Conservation (phyloP, 352 stramenopile species). For the Phytopythium helicoides region DNA sequence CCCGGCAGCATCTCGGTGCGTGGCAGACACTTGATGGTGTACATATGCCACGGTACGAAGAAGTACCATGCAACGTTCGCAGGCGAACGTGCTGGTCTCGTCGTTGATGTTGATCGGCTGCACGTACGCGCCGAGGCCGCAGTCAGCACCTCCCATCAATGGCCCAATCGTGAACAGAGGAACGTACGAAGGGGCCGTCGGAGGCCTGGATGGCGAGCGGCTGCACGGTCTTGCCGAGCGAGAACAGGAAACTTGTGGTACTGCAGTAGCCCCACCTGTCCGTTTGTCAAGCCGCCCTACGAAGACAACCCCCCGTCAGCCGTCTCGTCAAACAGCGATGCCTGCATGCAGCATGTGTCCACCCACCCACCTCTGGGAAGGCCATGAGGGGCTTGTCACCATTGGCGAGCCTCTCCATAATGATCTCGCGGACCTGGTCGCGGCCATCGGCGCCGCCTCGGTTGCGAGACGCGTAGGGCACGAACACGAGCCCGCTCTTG, state of each 20-base stretch:
- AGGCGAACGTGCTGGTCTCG: slow-evolving; percentile 69
- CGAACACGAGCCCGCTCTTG: slow-evolving; percentile 63
- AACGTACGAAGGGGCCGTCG: slow-evolving; percentile 64
- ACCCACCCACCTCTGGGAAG: slow-evolving; percentile 49
- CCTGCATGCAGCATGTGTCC: background rate
- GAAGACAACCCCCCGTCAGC: background rate
- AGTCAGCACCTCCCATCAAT: background rate
- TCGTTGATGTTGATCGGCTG: slow-evolving; percentile 78
- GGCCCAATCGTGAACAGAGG: background rate
- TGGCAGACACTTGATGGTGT: slow-evolving; percentile 54
- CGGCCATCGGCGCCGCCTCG: slow-evolving; percentile 46
- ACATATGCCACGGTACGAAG: slow-evolving; percentile 69
- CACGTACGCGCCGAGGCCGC: slow-evolving; percentile 2
- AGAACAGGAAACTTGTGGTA: slow-evolving; percentile 84
- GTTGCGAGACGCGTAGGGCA: slow-evolving; percentile 61
- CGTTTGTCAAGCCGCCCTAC: slow-evolving; percentile 65
- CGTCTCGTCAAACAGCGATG: background rate
- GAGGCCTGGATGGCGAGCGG: slow-evolving; percentile 58
- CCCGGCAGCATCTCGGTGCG: slow-evolving; percentile 23
- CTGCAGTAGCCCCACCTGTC: slow-evolving; percentile 56
- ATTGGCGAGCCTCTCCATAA: slow-evolving; percentile 48
- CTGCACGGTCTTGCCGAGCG: slow-evolving; percentile 56
- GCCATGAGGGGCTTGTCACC: slow-evolving; percentile 49
- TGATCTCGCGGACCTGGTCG: slow-evolving; percentile 59
- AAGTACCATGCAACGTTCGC: slow-evolving; percentile 77